A percentile compares a stretch with the other conserved stretches of the same genome.
Evolutionary conservation across 495 filamentous ascomycete species (phyloP).

Genomic region (Chaetomidium leptoderma): DNA sequence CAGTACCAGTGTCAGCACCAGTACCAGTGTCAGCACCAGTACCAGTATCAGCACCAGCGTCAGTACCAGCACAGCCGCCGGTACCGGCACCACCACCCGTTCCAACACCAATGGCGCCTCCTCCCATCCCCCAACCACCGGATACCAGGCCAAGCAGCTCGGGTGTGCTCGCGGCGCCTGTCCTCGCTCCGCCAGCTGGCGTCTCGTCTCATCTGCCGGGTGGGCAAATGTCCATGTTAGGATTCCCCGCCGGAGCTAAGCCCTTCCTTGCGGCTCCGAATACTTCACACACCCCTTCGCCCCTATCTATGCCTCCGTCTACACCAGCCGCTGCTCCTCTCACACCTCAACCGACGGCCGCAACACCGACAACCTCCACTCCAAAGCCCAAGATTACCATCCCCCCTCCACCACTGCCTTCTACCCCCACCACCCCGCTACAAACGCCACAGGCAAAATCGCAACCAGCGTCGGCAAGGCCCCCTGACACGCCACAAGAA

Average conservation of each 20-base stretch:
- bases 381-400: slow-evolving; percentile 10
- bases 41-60: neutral
- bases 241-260: slow-evolving; percentile 20
- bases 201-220: slow-evolving; percentile 22
- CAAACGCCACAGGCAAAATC: slow-evolving; percentile 17
- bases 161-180: slow-evolving; percentile 42
- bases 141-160: slow-evolving; percentile 33
- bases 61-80: neutral
- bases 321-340: slow-evolving; percentile 11
- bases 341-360: neutral
- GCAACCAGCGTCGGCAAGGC: slow-evolving; percentile 14
- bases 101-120: slow-evolving; percentile 28
- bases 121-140: slow-evolving; percentile 27
- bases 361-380: slow-evolving; percentile 18
- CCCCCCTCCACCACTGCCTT: slow-evolving; percentile 15
- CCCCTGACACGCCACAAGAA: slow-evolving; percentile 25
- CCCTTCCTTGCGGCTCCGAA: slow-evolving; percentile 45
- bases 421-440: slow-evolving; percentile 5
- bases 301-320: slow-evolving; percentile 32
- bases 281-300: slow-evolving; percentile 38
- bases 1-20: slow-evolving; percentile 18
- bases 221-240: slow-evolving; percentile 24
- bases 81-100: neutral
- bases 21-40: slow-evolving; percentile 14
- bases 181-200: slow-evolving; percentile 32